Evolutionary conservation across 352 stramenopile species (phyloP).

Genomic region (Pythium dissotocum): DNA sequence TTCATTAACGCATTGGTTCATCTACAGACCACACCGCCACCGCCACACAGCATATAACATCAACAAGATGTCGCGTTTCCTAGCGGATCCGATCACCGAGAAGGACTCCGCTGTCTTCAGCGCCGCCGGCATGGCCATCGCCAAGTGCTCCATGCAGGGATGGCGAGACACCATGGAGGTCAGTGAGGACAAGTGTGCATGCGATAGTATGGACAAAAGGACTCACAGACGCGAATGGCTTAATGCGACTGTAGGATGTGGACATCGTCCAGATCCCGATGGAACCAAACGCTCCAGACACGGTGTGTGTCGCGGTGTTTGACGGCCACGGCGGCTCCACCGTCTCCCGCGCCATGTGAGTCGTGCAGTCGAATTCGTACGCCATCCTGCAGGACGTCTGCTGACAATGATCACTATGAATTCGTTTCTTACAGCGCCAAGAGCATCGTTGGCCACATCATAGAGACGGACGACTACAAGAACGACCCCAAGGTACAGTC

Average conservation of each 20-base stretch:
- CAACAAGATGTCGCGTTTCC: slow-evolving; percentile 76
- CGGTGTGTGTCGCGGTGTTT: slow-evolving; percentile 77
- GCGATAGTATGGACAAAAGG: slow-evolving; percentile 57
- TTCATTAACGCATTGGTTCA: background rate
- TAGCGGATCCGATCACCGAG: slow-evolving; percentile 75
- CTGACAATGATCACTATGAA: background rate
- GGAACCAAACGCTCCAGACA: slow-evolving; percentile 52
- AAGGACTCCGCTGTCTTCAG: slow-evolving; percentile 60
- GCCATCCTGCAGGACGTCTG: background rate
- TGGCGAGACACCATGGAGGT: slow-evolving; percentile 89
- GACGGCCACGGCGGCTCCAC: slow-evolving; percentile 76
- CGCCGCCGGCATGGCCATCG: slow-evolving; percentile 56
- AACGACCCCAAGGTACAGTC: slow-evolving; percentile 50
- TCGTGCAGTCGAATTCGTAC: background rate
- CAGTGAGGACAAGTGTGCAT: background rate
- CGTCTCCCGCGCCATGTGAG: slow-evolving; percentile 74
- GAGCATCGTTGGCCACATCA: slow-evolving; percentile 63
- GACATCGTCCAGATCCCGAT: slow-evolving; percentile 75
- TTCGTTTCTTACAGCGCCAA: slow-evolving; percentile 44
- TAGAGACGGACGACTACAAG: slow-evolving; percentile 72
- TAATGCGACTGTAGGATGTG: slow-evolving; percentile 43
- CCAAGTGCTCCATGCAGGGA: slow-evolving; percentile 77
- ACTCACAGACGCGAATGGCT: background rate
- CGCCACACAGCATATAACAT: background rate
- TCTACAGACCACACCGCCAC: background rate